These are phyloP conservation scores for Xylaria grammica DNA, from an alignment of 495 filamentous ascomycete species.

Conservation along the genomic window DNA sequence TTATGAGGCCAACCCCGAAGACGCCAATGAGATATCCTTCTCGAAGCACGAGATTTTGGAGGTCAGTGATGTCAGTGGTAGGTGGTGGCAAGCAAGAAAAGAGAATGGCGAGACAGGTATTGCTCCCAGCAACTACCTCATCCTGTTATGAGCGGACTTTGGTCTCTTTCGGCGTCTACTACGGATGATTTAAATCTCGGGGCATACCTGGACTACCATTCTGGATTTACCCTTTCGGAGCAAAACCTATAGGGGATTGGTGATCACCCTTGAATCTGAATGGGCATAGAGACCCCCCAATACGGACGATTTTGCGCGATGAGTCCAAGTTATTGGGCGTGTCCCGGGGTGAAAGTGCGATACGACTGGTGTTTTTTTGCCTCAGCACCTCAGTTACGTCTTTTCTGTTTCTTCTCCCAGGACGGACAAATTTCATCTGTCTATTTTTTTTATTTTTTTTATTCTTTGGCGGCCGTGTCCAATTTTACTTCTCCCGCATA, in stretches of 20 bases:
- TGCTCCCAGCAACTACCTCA: conserved; percentile 96
- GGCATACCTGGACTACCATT: conserved; percentile 21
- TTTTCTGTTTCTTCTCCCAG: conserved; percentile 38
- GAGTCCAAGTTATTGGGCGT: conserved; percentile 32
- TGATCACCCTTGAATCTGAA: conserved; percentile 31
- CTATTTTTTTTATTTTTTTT: conserved; percentile 29
- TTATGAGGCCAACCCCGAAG: conserved; percentile 97
- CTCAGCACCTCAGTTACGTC: conserved; percentile 30
- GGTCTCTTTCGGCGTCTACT: conserved; percentile 21
- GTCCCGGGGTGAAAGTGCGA: conserved; percentile 41
- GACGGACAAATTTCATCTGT: conserved; percentile 36
- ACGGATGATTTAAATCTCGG: conserved; percentile 34
- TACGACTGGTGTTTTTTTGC: conserved; percentile 27
- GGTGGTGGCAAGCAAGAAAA: conserved; percentile 99
- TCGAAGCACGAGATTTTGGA: conserved; percentile 95
- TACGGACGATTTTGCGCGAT: conserved; percentile 7
- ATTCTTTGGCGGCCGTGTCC: conserved; percentile 1
- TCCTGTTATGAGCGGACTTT: conserved; percentile 73
- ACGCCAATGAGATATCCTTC: conserved; percentile 98
- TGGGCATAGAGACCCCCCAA: conserved; percentile 33
- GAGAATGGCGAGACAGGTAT: conserved; percentile 94
- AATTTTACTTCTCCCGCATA: conserved; percentile 22
- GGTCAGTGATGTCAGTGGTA: conserved; percentile 93
- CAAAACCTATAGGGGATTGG: conserved; percentile 7
- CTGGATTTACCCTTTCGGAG: conserved; percentile 21